Percentiles rank a stretch among this genome's conserved stretches.
Conservation (phyloP, 331 rosid species). For the Saraca asoca region DNA sequence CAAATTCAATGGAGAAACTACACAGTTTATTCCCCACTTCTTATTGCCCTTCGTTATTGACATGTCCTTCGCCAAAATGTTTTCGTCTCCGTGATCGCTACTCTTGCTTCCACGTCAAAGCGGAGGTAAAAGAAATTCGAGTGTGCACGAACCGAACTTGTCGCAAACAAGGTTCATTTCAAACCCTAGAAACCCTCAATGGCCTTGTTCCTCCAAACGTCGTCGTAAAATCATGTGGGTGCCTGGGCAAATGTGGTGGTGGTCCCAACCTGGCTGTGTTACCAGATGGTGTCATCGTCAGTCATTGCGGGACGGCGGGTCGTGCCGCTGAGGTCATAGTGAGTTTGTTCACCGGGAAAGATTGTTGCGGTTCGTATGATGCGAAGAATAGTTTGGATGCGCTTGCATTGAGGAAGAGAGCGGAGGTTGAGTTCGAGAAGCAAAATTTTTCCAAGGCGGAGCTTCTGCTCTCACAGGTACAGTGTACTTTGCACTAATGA, state of each 20-base stretch:
- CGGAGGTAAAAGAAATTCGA: constrained; percentile 53
- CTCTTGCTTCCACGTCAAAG: constrained; percentile 8
- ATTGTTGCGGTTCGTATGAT: constrained; percentile 25
- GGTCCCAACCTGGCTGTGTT: constrained; percentile 76
- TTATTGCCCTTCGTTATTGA: no score
- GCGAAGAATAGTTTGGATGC: constrained; percentile 64
- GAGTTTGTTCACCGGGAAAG: constrained; percentile 41
- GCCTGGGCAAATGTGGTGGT: constrained; percentile 72
- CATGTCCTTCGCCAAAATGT: constrained; percentile 15
- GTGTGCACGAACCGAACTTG: constrained; percentile 87
- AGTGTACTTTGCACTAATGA: neutral
- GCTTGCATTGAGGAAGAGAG: constrained; percentile 74
- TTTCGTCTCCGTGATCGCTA: neutral
- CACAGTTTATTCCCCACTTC: no score
- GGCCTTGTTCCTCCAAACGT: constrained; percentile 64
- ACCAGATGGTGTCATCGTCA: constrained; percentile 49
- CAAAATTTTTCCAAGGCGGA: constrained; percentile 63
- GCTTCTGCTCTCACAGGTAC: constrained; percentile 63
- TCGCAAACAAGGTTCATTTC: constrained; percentile 79
- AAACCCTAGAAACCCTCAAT: constrained; percentile 64
- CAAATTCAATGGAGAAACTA: no score
- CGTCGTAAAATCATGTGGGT: constrained; percentile 61
- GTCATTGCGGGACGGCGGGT: constrained; percentile 71
- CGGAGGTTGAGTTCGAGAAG: constrained; percentile 45
- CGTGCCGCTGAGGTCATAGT: constrained; percentile 63